Evolutionary conservation across 2,329 filamentous ascomycete genomes (phyloP), one percentile per base, ranked within the genome.

Genomic region (Xylariomycetidae sp.): DNA sequence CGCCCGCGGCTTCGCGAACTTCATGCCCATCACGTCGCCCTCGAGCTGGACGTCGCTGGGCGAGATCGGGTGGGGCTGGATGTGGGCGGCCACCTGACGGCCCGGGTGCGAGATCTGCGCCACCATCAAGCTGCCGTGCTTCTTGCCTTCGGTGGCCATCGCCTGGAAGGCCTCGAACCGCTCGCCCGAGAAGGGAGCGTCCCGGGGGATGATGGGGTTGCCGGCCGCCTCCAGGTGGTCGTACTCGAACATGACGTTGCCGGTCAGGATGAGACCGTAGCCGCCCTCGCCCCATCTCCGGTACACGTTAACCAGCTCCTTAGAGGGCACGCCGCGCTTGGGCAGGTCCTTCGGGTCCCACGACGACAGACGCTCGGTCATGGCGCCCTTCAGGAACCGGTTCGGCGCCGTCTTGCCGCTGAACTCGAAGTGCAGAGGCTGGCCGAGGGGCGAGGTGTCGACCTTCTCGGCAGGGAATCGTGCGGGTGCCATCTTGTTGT

Each of bases 31-130:
- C 25, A 56, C 34, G 16, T 57, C 44, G 7, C 58, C 60, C 42
- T 53, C 50, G 2, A 64, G 49, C 39, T 63, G 58, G 19, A 63
- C 43, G 34, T 63, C 60, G 29, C 55, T 60, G 3, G 62, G 54
- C 70, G n/a, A 75, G 52, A 67, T 58, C 6, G 61, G 59, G 19
- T 59, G 33, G 25, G 50, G 46, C 35, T 64, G 55, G 10, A 65
- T 40, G 1, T 37, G 37, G 6, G 44, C 44, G 6, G 48, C 15
- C 13, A 54, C 54, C 50, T 82, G 76, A 0, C 77, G 64, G 10
- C 79, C 79, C 0, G 79, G 75, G 50, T 83, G 79, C 38, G 65
- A 70, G 38, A 83, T 63, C 50, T 83, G 78, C 3, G 63, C 70
- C 10, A 82, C 58, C n/a, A 77, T 62, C 10, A 81, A 59, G 29